Evolutionary conservation across 176 grass and related monocot species (phyloP).

Genomic region (Alopecurus myosuroides): DNA sequence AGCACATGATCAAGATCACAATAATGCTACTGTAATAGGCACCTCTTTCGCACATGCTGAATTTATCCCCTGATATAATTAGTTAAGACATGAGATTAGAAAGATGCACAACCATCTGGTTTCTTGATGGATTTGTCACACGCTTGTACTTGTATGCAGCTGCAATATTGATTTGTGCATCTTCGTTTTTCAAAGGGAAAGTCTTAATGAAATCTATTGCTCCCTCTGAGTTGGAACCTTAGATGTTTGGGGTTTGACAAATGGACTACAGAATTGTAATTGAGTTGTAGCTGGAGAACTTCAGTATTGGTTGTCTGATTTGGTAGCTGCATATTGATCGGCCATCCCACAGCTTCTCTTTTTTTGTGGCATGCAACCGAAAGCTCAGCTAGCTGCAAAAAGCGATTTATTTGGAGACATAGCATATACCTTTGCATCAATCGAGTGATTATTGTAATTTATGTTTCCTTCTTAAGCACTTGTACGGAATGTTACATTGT

Average conservation of each 20-base stretch:
- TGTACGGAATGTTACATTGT: not conserved
- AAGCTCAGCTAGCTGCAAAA: conserved; percentile 12
- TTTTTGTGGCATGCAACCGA: conserved; percentile 6
- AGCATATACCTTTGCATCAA: not conserved
- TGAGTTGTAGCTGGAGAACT: conserved; percentile 4
- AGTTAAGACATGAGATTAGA: not conserved
- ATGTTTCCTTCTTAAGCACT: conserved; percentile 1
- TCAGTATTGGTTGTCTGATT: conserved; percentile 7
- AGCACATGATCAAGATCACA: not conserved
- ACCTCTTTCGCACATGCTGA: not conserved
- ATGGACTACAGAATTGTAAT: not conserved
- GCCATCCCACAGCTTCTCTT: not conserved
- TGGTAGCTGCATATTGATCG: not conserved
- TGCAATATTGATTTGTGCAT: conserved; percentile 7
- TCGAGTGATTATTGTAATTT: not conserved
- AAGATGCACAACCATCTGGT: not conserved
- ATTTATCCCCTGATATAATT: not conserved
- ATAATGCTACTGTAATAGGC: not conserved
- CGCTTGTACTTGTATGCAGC: not conserved
- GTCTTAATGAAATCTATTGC: not conserved
- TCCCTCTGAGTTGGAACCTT: conserved; percentile 3
- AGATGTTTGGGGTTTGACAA: not conserved
- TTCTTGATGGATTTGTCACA: conserved; percentile 8
- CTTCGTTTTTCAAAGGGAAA: conserved; percentile 1
- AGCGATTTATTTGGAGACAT: not conserved